Base-by-base conservation (phyloP, 2,329 filamentous ascomycete species). In the Proliferodiscus dingleyae region DNA sequence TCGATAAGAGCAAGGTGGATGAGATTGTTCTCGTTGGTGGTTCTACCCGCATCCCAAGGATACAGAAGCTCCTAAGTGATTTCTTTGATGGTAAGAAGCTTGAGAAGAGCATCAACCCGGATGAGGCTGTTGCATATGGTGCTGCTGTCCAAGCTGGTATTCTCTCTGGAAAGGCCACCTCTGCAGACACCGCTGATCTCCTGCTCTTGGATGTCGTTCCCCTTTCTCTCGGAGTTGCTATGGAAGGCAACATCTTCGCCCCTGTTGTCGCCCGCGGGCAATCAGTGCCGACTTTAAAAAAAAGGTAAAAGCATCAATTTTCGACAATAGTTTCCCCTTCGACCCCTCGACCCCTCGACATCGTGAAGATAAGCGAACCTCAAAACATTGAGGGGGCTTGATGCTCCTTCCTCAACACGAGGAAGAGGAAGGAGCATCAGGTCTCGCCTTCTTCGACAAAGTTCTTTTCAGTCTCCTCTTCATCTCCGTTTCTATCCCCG, bases 21-120 rank as follows among this genome's bases (percentile, higher is more conserved):
- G 93, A 98, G 80, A 95, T 98, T 59, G 93, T 98, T 64, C 87
- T 98, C 65, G 93, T 98, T 66, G 93, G 93, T 83, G 93, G 93
- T 63, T 96, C 90, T 55, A 98, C 93, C 66, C 93, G 93, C 89
- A 98, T 98, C 63, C 93, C 93, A 66, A 83, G 85, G 70, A 95
- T 98, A 71, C 93, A 98, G 85, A 97, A 97, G 83, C 86, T 98
- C 59, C 84, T 98, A 60, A 90, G 85, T 75, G 93, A 98, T 74
- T 96, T 90, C 82, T 98, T 98, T 77, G 87, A 94, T 70, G 90
- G 90, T 74, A 98, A 98, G 89, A 96, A 98, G 86, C 88, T 96
- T 60, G 91, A 97, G 83, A 97, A 96, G 81, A 93, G 87, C 79
- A 97, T 97, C 78, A 98, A 98, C 83, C 93, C 93, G 64, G 93